Percentiles rank a stretch among this genome's conserved stretches.
Evolutionary conservation across 371 early-diverging fungal species (phyloP).

Genomic region (Mortierella sp.): DNA sequence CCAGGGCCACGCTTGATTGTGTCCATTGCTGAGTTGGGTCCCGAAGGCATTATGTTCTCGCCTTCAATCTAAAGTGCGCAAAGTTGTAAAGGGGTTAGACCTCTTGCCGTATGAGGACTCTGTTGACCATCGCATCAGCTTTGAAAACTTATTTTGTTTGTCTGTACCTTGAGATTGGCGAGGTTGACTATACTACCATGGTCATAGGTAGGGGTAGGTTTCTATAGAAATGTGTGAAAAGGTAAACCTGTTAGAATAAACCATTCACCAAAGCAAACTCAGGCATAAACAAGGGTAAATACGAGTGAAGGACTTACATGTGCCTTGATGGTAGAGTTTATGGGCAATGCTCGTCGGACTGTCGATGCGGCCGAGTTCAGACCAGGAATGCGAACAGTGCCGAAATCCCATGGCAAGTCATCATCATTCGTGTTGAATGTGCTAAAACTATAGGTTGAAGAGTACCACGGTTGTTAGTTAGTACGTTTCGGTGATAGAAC

Average conservation of each 20-base stretch:
- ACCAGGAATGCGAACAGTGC: slow-evolving; percentile 63
- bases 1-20: slow-evolving; percentile 20
- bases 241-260: background rate
- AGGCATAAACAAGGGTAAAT: background rate
- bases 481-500: background rate
- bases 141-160: too few species aligned
- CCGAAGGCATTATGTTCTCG: slow-evolving; percentile 7
- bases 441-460: slow-evolving; percentile 34
- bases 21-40: background rate
- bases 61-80: slow-evolving; percentile 8
- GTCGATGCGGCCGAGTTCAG: slow-evolving; percentile 36
- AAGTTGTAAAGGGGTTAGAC: background rate
- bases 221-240: slow-evolving; percentile 10
- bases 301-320: slow-evolving; percentile 5
- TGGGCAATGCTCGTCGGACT: slow-evolving; percentile 24
- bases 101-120: background rate
- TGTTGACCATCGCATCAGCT: background rate
- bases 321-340: slow-evolving; percentile 23
- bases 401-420: slow-evolving; percentile 67
- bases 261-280: background rate
- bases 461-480: background rate
- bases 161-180: slow-evolving; percentile 32
- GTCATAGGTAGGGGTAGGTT: slow-evolving; percentile 20
- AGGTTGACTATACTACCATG: slow-evolving; percentile 40
- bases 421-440: slow-evolving; percentile 61